Conservation (phyloP, 2,329 filamentous ascomycete species). For the Rhinocladiella similis region DNA sequence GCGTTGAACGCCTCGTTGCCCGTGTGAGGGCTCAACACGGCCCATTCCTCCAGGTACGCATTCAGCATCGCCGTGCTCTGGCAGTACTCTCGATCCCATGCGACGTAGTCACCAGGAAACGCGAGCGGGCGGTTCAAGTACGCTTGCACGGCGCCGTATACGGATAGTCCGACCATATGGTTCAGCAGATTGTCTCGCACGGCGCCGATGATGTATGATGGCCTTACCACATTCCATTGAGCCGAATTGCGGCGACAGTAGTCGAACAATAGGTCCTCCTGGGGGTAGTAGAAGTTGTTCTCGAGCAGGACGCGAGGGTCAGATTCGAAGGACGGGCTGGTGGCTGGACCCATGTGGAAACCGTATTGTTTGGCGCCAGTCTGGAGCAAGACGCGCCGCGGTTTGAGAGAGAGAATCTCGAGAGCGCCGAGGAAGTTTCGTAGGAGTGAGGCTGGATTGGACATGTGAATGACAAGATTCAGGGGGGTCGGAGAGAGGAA, state of each 20-base stretch:
- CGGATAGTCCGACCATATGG: conserved; percentile 46
- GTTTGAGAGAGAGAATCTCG: conserved; percentile 41
- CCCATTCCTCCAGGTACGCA: conserved; percentile 52
- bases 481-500: too few species aligned
- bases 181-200: conserved; percentile 54
- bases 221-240: conserved; percentile 49
- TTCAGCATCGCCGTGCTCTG: conserved; percentile 45
- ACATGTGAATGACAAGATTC: too few species aligned
- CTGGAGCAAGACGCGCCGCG: conserved; percentile 50
- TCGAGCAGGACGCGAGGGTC: conserved; percentile 45
- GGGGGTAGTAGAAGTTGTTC: conserved; percentile 56
- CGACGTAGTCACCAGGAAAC: conserved; percentile 45
- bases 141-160: conserved; percentile 51
- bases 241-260: conserved; percentile 41
- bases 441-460: conserved; percentile 35
- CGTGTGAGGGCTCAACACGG: conserved; percentile 42
- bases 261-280: conserved; percentile 50
- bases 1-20: conserved; percentile 52
- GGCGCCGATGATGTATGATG: conserved; percentile 50
- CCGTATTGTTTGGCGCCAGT: conserved; percentile 55
- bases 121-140: conserved; percentile 42
- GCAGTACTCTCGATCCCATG: conserved; percentile 42
- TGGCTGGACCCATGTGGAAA: conserved; percentile 48
- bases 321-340: conserved; percentile 46
- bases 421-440: conserved; percentile 50